Conservation (phyloP, 805 yeast species). For the Kluyveromyces siamensis region DNA sequence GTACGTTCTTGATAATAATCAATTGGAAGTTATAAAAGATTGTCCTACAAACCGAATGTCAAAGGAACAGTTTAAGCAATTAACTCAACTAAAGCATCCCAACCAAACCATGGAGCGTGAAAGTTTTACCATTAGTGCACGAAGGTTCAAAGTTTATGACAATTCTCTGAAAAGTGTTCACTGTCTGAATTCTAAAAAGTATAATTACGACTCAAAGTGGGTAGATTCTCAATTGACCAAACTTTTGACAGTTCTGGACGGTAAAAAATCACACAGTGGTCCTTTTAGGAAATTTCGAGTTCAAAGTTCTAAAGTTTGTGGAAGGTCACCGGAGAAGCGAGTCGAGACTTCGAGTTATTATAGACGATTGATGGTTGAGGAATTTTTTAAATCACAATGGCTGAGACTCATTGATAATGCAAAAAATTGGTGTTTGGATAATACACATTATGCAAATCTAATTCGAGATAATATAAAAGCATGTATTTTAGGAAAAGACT, state of each 20-base stretch:
- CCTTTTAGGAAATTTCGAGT: not conserved
- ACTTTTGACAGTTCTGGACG: constrained; percentile 9
- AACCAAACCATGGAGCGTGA: constrained; percentile 2
- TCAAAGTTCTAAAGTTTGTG: not conserved
- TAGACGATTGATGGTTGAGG: not conserved
- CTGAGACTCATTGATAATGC: not conserved
- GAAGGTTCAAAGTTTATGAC: constrained; percentile 24
- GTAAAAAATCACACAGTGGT: not conserved
- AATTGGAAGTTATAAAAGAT: constrained; percentile 1
- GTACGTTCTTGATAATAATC: constrained; percentile 7
- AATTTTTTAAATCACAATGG: not conserved
- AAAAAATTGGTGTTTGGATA: not conserved
- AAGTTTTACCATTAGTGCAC: constrained; percentile 23
- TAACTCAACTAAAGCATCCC: not conserved
- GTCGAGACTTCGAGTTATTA: not conserved
- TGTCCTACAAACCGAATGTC: constrained; percentile 8
- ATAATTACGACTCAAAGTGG: constrained; percentile 13
- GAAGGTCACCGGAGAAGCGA: too few species aligned
- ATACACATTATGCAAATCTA: not conserved
- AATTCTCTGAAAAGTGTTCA: constrained; percentile 19
- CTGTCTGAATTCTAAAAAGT: constrained; percentile 6
- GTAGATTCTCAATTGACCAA: constrained; percentile 15
- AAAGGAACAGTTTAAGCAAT: constrained; percentile 10
- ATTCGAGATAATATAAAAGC: not conserved
- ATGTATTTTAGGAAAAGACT: not conserved